Conservation (phyloP, 495 filamentous ascomycete genomes). For the Achaetomiella virescens region DNA sequence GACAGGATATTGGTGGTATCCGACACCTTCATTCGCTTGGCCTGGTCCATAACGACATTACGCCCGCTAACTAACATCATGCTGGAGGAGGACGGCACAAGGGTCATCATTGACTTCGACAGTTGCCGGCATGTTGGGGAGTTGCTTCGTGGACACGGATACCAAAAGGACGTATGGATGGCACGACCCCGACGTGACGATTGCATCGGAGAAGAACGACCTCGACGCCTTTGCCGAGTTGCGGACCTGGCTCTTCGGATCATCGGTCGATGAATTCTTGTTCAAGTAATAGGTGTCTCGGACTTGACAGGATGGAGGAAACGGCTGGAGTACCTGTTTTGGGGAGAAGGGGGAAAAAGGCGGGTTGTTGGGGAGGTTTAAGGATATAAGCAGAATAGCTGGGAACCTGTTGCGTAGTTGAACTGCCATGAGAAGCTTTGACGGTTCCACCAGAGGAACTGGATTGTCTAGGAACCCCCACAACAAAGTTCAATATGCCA, state of each 20-base stretch:
- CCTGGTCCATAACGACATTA: slow-evolving; percentile 1
- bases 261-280: slow-evolving; percentile 1
- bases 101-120: slow-evolving; percentile 2
- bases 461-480: no score
- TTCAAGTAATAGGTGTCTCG: neutral
- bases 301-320: no score
- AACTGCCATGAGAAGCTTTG: no score
- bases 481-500: no score
- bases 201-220: slow-evolving; percentile 5
- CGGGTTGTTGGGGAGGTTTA: no score
- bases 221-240: slow-evolving; percentile 1
- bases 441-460: no score
- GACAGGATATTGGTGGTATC: neutral
- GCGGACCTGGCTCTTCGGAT: neutral
- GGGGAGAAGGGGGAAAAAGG: no score
- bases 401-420: no score
- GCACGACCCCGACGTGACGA: neutral
- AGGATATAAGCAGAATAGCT: no score
- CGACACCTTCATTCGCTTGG: neutral
- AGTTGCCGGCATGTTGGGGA: slow-evolving; percentile 1
- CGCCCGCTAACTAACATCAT: neutral
- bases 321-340: no score
- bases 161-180: slow-evolving; percentile 1
- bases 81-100: neutral
- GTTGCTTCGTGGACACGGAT: neutral